Conservation (phyloP, 1,139 yeast genomes). For the Blastobotrys serpentis region DNA sequence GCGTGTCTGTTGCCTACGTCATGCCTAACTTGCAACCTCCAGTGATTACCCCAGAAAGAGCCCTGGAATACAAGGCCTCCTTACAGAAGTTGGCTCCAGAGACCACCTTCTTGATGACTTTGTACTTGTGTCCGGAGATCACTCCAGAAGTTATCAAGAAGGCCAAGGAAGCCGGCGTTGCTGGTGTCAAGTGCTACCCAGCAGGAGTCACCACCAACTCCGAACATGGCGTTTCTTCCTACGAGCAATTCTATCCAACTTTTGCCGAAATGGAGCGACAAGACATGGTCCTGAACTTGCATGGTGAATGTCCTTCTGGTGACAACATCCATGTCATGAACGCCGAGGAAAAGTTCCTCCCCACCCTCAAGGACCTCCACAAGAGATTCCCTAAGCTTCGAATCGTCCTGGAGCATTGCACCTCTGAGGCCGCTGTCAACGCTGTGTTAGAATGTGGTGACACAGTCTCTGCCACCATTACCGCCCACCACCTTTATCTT, state of each 20-base stretch:
- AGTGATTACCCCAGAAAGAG: slow-evolving; percentile 73
- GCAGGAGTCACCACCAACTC: slow-evolving; percentile 99
- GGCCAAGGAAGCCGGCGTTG: slow-evolving; percentile 71
- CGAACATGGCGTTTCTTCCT: slow-evolving; percentile 87
- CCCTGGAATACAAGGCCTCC: slow-evolving; percentile 62
- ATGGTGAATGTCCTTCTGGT: slow-evolving; percentile 85
- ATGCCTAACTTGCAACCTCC: slow-evolving; percentile 98
- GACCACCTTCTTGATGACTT: slow-evolving; percentile 88
- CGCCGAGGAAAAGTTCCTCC: slow-evolving; percentile 90
- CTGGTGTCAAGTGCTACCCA: slow-evolving; percentile 90
- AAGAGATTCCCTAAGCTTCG: slow-evolving; percentile 79
- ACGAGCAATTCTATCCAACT: slow-evolving; percentile 80
- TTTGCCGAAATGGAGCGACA: slow-evolving; percentile 83
- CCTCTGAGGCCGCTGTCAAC: slow-evolving; percentile 83
- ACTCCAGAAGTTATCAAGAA: slow-evolving; percentile 80
- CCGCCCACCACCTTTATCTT: slow-evolving; percentile 89
- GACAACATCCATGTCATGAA: slow-evolving; percentile 78
- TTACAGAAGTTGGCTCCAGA: slow-evolving; percentile 71
- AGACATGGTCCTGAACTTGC: slow-evolving; percentile 76
- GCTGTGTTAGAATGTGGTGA: slow-evolving; percentile 69
- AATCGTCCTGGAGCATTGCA: slow-evolving; percentile 92
- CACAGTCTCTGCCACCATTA: slow-evolving; percentile 85
- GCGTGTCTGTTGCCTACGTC: slow-evolving; percentile 83
- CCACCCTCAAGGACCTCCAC: slow-evolving; percentile 82
- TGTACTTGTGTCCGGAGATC: slow-evolving; percentile 72